Base-by-base conservation (phyloP, 768 basidiomycete species). In the Crepidotus variabilis region DNA sequence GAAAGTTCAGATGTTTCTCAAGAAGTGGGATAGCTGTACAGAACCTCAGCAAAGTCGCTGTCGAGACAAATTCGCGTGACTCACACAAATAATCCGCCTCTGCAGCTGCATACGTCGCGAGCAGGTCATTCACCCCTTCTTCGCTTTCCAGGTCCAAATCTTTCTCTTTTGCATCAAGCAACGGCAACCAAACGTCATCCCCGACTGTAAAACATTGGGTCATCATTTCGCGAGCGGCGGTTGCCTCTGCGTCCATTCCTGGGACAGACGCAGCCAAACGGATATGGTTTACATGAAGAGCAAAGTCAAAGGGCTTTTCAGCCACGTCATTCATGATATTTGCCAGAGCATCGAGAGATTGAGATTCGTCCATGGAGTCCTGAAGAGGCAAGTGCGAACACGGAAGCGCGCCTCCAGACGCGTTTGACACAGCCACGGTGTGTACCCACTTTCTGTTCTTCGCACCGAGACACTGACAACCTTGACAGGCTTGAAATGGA, bases 81-180 rank as follows among this genome's bases (percentile, higher is more conserved):
- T 65, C 68, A 93, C 92, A 93, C 34, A 93, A 68, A 68, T 92
- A 93, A 63, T 94, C 92, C 9, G 67, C 71, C 63, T 87, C 87
- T 20, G 92, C 91, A 34, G 78, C 78, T 36, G 74, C 71, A 67
- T 86, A 93, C 36, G 88, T 63, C 14, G 77, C 75, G 56, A 91
- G 68, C 39, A 92, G 64, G 47, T 84, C 83, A 46, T 79, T 62
- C 20, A 82, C 72, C 7, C 81, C 83, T 47, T 78, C 73, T 16
- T 71, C 66, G 1, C 79, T 79, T n/a, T 83, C 73, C 20, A 87
- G 54, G 60, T 87, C 74, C 1, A 77, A 74, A 0, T 73, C 62
- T n/a, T 72, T 66, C 49, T 77, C 67, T 67, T 85, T 88, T 18
- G 75, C 71, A 10, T 81, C 73, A 32, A 92, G 76, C 45, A 92